Evolutionary conservation across 495 filamentous ascomycete genomes (phyloP).

Genomic region (Saxophila tyrrhenica): DNA sequence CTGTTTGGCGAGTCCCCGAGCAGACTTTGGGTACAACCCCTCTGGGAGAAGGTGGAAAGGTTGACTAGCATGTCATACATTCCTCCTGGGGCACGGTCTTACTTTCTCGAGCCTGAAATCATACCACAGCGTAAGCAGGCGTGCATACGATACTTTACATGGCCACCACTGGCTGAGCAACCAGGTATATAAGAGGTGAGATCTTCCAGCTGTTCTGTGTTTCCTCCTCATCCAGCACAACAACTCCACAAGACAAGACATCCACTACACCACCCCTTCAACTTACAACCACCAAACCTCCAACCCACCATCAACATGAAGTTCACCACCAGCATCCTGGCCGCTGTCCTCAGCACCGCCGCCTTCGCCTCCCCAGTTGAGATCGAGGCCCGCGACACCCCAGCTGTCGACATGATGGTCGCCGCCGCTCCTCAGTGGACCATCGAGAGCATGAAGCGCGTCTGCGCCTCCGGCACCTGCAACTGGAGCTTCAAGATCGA

Average conservation of each 20-base stretch:
- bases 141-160: background rate
- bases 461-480: background rate
- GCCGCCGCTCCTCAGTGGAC: conserved; percentile 1
- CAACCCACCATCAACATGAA: conserved; percentile 1
- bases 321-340: background rate
- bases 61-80: background rate
- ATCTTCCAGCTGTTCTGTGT: background rate
- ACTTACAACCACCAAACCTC: background rate
- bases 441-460: background rate
- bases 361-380: background rate
- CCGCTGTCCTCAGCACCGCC: background rate
- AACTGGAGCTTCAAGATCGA: conserved; percentile 1
- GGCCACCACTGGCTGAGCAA: background rate
- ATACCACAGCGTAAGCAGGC: background rate
- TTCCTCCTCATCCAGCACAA: background rate
- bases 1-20: no score
- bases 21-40: no score
- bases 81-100: background rate
- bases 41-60: no score
- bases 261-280: background rate
- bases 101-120: background rate
- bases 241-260: background rate
- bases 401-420: background rate
- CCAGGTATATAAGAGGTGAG: background rate
- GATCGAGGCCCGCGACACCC: background rate